phyloP scores from a whole-genome alignment of 2,329 filamentous ascomycete genomes.

The Neophaeococcomyces aloes region DNA sequence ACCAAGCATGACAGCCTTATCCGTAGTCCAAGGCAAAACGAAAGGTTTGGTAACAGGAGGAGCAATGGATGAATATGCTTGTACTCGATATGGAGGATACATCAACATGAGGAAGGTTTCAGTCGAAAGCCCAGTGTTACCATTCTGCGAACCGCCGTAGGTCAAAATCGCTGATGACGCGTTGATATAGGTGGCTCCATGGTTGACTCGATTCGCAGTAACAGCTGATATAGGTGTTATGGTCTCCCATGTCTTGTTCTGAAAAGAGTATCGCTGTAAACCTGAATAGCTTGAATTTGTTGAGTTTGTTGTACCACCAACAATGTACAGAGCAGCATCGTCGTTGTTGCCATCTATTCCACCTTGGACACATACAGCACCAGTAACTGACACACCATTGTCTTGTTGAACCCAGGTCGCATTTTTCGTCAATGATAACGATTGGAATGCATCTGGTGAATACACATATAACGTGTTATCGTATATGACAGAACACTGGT shows the following conservation, averaged over 20 bases:
- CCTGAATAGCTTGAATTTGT: constrained; percentile 54
- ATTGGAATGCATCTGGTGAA: constrained; percentile 63
- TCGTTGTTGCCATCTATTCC: constrained; percentile 47
- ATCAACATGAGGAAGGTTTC: constrained; percentile 67
- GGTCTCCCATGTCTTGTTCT: constrained; percentile 48
- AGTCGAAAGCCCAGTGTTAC: constrained; percentile 48
- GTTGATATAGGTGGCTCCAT: constrained; percentile 65
- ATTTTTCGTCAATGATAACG: constrained; percentile 56
- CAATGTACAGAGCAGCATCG: constrained; percentile 61
- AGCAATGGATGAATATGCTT: constrained; percentile 48
- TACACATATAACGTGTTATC: constrained; percentile 78
- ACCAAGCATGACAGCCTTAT: constrained; percentile 63
- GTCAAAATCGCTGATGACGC: constrained; percentile 62
- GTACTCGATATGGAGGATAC: constrained; percentile 52
- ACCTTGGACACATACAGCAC: constrained; percentile 66
- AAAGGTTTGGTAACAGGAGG: constrained; percentile 59
- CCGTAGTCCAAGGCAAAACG: constrained; percentile 62
- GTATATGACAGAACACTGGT: constrained; percentile 72
- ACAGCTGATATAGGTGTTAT: constrained; percentile 42
- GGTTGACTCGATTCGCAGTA: constrained; percentile 59
- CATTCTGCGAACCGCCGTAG: constrained; percentile 64
- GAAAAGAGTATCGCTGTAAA: constrained; percentile 58
- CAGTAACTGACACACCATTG: constrained; percentile 59
- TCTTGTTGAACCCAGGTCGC: constrained; percentile 60
- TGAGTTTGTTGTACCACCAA: constrained; percentile 57